A percentile compares a stretch with the other conserved stretches of the same genome.
Conservation (phyloP, 352 stramenopile genomes). For the Pythium chondricola region DNA sequence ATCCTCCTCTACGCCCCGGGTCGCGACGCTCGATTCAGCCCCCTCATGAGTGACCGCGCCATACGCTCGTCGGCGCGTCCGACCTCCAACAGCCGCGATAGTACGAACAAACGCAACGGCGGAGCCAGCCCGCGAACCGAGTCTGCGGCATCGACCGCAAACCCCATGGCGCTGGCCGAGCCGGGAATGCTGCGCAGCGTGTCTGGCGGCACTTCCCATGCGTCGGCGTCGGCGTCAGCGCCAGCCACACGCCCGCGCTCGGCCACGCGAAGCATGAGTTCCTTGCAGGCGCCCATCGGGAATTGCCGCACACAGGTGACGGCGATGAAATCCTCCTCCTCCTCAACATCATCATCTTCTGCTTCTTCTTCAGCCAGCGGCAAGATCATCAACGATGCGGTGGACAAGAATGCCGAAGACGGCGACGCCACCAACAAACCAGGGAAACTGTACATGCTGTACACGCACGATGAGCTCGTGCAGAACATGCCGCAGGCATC, state of each 20-base stretch:
- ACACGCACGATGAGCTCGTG: slow-evolving; percentile 12
- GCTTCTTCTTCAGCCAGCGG: not conserved
- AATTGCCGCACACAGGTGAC: not conserved
- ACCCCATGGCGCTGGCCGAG: not conserved
- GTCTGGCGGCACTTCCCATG: no score
- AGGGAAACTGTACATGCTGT: slow-evolving; percentile 16
- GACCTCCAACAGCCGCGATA: slow-evolving; percentile 4
- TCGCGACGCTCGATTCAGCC: no score
- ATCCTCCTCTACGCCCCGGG: slow-evolving; percentile 2
- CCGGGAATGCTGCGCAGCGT: slow-evolving; percentile 12
- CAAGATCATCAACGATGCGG: not conserved
- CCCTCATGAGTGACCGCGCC: slow-evolving; percentile 13
- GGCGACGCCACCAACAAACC: no score
- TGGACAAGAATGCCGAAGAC: slow-evolving; percentile 3
- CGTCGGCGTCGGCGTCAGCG: not conserved
- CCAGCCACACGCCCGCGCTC: slow-evolving; percentile 9
- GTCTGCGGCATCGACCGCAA: not conserved
- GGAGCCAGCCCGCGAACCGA: slow-evolving; percentile 1
- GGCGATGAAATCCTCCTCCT: not conserved
- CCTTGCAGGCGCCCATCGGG: slow-evolving; percentile 3
- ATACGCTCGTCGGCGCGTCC: not conserved
- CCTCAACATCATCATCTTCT: no score
- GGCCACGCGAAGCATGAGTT: slow-evolving; percentile 17
- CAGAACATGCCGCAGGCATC: slow-evolving; percentile 5
- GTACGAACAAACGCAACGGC: slow-evolving; percentile 6